Percentiles rank a stretch among this genome's conserved stretches.
Evolutionary conservation across 2,329 filamentous ascomycete genomes (phyloP).

Genomic region (Cadophora sp.): DNA sequence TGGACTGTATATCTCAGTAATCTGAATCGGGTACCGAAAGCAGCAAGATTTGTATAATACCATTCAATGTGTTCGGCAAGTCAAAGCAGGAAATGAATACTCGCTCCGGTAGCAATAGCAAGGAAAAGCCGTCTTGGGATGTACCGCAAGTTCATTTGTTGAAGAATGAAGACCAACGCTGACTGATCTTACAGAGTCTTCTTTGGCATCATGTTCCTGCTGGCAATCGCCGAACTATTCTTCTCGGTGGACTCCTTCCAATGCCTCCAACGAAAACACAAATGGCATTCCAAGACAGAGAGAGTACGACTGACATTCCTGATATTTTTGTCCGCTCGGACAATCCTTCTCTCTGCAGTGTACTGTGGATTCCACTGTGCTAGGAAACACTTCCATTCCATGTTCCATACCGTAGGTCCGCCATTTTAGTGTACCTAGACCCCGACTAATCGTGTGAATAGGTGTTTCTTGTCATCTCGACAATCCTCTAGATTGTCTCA

Average conservation of each 20-base stretch:
- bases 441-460: not conserved
- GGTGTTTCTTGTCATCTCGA: slow-evolving; percentile 32
- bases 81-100: not conserved
- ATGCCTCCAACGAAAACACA: slow-evolving; percentile 34
- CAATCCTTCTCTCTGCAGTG: slow-evolving; percentile 30
- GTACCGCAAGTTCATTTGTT: slow-evolving; percentile 5
- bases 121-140: slow-evolving; percentile 9
- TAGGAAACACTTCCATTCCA: slow-evolving; percentile 31
- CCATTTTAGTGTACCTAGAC: too few species aligned
- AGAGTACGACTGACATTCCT: slow-evolving; percentile 28
- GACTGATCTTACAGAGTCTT: slow-evolving; percentile 24
- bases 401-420: slow-evolving; percentile 31
- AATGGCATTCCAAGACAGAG: slow-evolving; percentile 30
- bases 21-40: not conserved
- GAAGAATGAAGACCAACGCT: not conserved
- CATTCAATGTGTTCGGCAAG: not conserved
- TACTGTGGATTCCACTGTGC: slow-evolving; percentile 33
- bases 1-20: not conserved
- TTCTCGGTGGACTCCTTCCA: slow-evolving; percentile 34
- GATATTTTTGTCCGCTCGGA: slow-evolving; percentile 30
- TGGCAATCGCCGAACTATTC: slow-evolving; percentile 32
- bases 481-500: slow-evolving; percentile 33
- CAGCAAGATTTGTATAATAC: not conserved
- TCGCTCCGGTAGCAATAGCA: not conserved
- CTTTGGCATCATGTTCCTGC: slow-evolving; percentile 35